These are phyloP conservation scores for grape (Vitis vinifera) DNA, from an alignment of 164 flowering plant species.

Conservation along the genomic window ASM3070453v1 NC_081823.1:22652501-22653000, in stretches of 20 bases:
- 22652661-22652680: slow-evolving; percentile 49
- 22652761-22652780: slow-evolving; percentile 34
- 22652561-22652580: slow-evolving; percentile 43
- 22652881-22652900: slow-evolving; percentile 59
- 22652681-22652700: slow-evolving; percentile 52
- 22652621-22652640: slow-evolving; percentile 73
- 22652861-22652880: slow-evolving; percentile 57
- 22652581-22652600: slow-evolving; percentile 45
- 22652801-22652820: slow-evolving; percentile 57
- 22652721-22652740: slow-evolving; percentile 51
- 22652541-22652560: slow-evolving; percentile 39
- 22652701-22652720: slow-evolving; percentile 65
- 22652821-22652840: slow-evolving; percentile 48
- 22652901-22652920: slow-evolving; percentile 69
- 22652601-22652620: slow-evolving; percentile 60
- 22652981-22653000: slow-evolving; percentile 36
- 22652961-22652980: slow-evolving; percentile 67
- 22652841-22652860: slow-evolving; percentile 43
- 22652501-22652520: slow-evolving; percentile 68
- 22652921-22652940: slow-evolving; percentile 56
- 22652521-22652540: slow-evolving; percentile 59
- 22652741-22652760: slow-evolving; percentile 50
- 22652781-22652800: slow-evolving; percentile 59
- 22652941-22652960: slow-evolving; percentile 62
- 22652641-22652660: slow-evolving; percentile 55